Base-by-base conservation (phyloP, 495 filamentous ascomycete species). In the Sporormia fimetaria region DNA sequence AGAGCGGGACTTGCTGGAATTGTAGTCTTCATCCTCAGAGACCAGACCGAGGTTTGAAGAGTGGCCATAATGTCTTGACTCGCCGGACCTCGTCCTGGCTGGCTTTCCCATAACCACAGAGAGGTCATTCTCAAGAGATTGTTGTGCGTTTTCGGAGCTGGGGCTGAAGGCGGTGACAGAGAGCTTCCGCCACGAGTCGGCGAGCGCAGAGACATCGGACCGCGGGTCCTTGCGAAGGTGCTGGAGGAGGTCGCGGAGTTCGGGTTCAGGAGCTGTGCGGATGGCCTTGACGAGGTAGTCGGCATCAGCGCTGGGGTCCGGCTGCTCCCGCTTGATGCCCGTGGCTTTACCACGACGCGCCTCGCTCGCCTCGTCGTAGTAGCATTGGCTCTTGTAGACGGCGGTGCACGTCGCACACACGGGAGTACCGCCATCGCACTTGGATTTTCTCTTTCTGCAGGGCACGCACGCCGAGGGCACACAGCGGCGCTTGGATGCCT, bases 381-480 rank as follows among this genome's bases (percentile, higher is more conserved):
- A 47, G 44, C 68, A 72, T 21, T 66, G 55, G 6, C 64, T 67
- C 25, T 58, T 55, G 44, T 71, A 69, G 14, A 72, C 67, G 14
- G 67, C 66, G 5, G 42, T 57, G 41, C 68, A 72, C 8, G 69
- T 72, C 11, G 67, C 63, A 45, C 69, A 72, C 3, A 57, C 49
- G 9, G 69, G 69, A 2, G 56, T 54, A 6, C 45, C 57, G 6
- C 68, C 67, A 55, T 71, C 67, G 47, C 68, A 71, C 69, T 71
- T 75, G 22, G 67, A 71, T 40, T 75, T 75, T 28, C 71, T 61
- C 41, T 60, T 71, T 22, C 71, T 57, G 47, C 71, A 75, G 0
- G 70, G 64, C 20, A 71, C 61, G 38, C 71, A 75, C 0, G 71
- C 71, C 3, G 66, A 67, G 3, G 68, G 69, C 2, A 72, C 64